Evolutionary conservation across 495 filamentous ascomycete genomes (phyloP).

Genomic region (Annulohypoxylon bovei): DNA sequence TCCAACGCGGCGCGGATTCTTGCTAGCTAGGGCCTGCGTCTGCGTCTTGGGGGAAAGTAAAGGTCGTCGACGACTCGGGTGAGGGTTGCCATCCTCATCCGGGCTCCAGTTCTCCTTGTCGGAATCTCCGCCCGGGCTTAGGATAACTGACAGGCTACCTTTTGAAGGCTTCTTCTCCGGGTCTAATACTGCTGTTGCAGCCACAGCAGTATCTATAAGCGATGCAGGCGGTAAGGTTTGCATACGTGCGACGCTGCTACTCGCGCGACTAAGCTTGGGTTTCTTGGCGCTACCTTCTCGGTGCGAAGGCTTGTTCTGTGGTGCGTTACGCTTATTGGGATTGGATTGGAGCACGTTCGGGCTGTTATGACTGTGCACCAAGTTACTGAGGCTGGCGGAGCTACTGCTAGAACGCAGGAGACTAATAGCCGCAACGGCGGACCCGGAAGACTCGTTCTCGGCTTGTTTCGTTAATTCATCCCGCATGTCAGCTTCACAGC

Average conservation of each 20-base stretch:
- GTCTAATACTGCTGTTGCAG: constrained; percentile 23
- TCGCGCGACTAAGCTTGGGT: constrained; percentile 69
- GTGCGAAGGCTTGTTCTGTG: constrained; percentile 57
- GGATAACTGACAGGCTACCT: constrained; percentile 47
- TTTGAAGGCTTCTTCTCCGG: constrained; percentile 51
- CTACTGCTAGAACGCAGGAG: constrained; percentile 73
- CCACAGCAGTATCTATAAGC: constrained; percentile 30
- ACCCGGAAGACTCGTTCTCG: constrained; percentile 75
- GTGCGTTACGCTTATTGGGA: constrained; percentile 67
- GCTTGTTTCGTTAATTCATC: constrained; percentile 77
- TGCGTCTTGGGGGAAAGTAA: constrained; percentile 26
- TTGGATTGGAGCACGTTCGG: constrained; percentile 59
- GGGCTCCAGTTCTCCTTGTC: constrained; percentile 94
- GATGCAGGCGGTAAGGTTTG: constrained; percentile 56
- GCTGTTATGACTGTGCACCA: constrained; percentile 48
- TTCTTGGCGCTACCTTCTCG: constrained; percentile 65
- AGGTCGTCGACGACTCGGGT: constrained; percentile 38
- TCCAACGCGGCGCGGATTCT: constrained; percentile 51
- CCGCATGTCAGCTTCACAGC: constrained; percentile 75
- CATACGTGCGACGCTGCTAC: constrained; percentile 73
- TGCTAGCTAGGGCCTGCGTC: constrained; percentile 8
- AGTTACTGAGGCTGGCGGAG: constrained; percentile 53
- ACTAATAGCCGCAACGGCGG: constrained; percentile 75
- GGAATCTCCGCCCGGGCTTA: constrained; percentile 67
- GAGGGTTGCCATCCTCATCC: constrained; percentile 59